Evolutionary conservation across 306 rosid species (phyloP).

Genomic region (Acacia crassicarpa): DNA sequence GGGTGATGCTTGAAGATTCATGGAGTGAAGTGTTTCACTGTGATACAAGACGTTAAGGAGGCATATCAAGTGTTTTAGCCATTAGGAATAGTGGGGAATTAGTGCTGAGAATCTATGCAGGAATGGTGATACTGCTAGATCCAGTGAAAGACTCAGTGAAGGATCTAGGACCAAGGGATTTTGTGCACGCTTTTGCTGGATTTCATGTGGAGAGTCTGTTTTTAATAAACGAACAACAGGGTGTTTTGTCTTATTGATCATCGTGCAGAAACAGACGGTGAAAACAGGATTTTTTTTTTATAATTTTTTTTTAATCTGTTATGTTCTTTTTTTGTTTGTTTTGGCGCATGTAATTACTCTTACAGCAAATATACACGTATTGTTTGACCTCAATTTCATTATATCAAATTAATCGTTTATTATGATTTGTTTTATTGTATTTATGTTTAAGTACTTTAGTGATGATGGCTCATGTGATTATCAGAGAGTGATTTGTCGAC

Average conservation of each 20-base stretch:
- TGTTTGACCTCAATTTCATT: background rate
- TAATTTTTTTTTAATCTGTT: too few relatives aligned
- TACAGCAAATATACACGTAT: too few relatives aligned
- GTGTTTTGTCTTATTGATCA: background rate
- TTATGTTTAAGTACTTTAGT: background rate
- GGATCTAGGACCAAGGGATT: background rate
- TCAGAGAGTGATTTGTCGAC: background rate
- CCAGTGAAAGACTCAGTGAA: background rate
- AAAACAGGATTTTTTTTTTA: too few relatives aligned
- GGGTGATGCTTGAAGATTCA: background rate
- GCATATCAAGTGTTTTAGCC: background rate
- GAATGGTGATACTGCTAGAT: background rate
- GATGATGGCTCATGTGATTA: background rate
- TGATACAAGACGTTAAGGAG: background rate
- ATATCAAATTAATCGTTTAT: background rate
- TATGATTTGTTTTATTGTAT: background rate
- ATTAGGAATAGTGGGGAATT: constrained; percentile 1
- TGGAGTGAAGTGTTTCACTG: background rate
- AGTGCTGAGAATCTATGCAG: background rate
- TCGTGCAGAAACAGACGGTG: background rate
- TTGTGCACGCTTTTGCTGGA: background rate
- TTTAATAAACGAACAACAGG: background rate
- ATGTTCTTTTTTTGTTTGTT: too few relatives aligned
- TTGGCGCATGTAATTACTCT: too few relatives aligned
- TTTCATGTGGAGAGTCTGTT: background rate